Conservation (phyloP, 306 rosid species). For the Malus fusca region DNA sequence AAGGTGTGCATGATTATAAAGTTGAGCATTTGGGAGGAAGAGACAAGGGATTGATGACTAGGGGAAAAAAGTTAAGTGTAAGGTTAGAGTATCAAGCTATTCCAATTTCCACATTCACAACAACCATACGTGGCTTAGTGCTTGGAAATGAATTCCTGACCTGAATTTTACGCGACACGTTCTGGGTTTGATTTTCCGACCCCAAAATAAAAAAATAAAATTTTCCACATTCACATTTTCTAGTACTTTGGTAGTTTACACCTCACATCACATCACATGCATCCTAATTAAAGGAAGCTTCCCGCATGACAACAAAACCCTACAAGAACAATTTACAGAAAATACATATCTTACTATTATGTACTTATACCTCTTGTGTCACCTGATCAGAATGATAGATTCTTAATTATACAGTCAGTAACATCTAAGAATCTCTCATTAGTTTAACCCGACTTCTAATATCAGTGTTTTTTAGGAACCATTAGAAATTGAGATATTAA, state of each 20-base stretch:
- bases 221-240: slow-evolving; percentile 5
- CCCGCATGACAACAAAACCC: neutral
- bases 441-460: too few species aligned
- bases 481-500: too few species aligned
- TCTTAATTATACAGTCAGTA: too few species aligned
- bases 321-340: neutral
- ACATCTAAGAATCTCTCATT: too few species aligned
- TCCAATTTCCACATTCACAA: slow-evolving; percentile 18
- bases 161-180: too few species aligned
- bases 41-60: slow-evolving; percentile 48
- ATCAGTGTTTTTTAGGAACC: too few species aligned
- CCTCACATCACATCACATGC: slow-evolving; percentile 13
- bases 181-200: accelerated
- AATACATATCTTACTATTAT: neutral
- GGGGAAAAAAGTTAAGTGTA: neutral
- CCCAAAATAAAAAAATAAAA: too few species aligned
- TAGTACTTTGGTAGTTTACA: neutral
- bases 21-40: slow-evolving; percentile 31
- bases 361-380: too few species aligned
- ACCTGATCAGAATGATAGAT: accelerated
- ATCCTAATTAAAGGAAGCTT: slow-evolving; percentile 14
- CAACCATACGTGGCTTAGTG: too few species aligned
- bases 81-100: slow-evolving; percentile 38
- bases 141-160: accelerated
- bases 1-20: slow-evolving; percentile 17